Conservation (phyloP, 1,139 yeast species). For the Magnusiomyces starmeri region DNA sequence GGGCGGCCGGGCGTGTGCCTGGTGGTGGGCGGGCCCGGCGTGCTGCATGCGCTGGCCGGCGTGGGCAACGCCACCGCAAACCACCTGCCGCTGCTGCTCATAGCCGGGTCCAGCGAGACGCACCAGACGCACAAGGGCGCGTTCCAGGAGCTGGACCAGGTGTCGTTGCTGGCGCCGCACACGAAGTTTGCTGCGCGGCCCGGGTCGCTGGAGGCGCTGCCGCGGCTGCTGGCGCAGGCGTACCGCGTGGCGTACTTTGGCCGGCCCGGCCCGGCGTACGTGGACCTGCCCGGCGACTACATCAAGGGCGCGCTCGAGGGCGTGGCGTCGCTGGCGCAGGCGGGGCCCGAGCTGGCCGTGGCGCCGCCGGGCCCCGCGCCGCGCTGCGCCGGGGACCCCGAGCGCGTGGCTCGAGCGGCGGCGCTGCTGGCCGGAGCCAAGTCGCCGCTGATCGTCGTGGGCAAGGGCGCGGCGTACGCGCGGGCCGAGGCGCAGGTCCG, state of each 20-base stretch:
- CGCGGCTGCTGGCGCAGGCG: conserved; percentile 43
- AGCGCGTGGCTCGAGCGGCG: conserved; percentile 35
- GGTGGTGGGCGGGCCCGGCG: conserved; percentile 68
- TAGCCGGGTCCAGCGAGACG: conserved; percentile 53
- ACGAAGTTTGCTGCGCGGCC: conserved; percentile 48
- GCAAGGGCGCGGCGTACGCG: conserved; percentile 53
- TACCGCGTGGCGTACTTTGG: conserved; percentile 44
- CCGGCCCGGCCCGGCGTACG: conserved; percentile 50
- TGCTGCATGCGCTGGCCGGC: conserved; percentile 58
- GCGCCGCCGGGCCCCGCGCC: conserved; percentile 34
- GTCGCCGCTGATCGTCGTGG: conserved; percentile 50
- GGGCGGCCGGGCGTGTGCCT: conserved; percentile 55
- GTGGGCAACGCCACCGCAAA: conserved; percentile 51
- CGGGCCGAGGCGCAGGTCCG: conserved; percentile 38
- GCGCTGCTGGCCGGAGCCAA: conserved; percentile 32
- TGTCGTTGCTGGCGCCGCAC: conserved; percentile 40
- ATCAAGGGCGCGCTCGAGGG: conserved; percentile 34
- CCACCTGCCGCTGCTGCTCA: conserved; percentile 51
- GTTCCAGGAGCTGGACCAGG: conserved; percentile 60
- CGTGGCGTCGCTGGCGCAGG: conserved; percentile 4
- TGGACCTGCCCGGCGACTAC: conserved; percentile 57
- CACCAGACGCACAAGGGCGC: conserved; percentile 49
- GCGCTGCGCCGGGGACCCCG: conserved; percentile 37
- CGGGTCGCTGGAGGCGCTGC: conserved; percentile 32
- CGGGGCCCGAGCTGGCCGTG: conserved; percentile 12